A percentile compares a stretch with the other conserved stretches of the same genome.
Evolutionary conservation across 768 basidiomycete species (phyloP).

Genomic region (Pleurotus djamor): DNA sequence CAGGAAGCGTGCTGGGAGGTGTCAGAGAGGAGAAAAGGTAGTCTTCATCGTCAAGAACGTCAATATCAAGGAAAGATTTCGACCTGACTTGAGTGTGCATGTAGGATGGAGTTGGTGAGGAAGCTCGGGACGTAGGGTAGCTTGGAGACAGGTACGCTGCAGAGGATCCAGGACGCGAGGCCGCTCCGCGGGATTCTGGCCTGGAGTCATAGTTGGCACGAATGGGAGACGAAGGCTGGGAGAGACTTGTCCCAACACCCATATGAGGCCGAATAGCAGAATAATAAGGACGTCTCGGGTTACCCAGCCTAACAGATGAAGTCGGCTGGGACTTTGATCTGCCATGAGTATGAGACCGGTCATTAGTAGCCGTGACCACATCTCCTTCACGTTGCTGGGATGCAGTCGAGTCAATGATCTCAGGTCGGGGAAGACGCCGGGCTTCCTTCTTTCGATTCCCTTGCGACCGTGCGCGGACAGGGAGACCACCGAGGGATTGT

Average conservation of each 20-base stretch:
- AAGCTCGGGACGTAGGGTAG: conserved; percentile 1
- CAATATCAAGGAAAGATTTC: conserved; percentile 6
- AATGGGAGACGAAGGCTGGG: conserved; percentile 1
- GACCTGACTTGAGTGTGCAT: neutral
- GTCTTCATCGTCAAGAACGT: conserved; percentile 3
- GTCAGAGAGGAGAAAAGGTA: conserved; percentile 5
- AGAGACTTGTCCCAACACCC: conserved; percentile 11
- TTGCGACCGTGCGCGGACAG: neutral
- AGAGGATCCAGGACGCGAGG: conserved; percentile 1
- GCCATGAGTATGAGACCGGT: conserved; percentile 9
- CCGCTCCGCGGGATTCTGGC: conserved; percentile 1
- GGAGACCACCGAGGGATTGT: conserved; percentile 1
- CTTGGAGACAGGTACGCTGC: neutral
- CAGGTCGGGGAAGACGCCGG: neutral
- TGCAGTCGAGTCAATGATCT: neutral
- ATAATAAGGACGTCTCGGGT: conserved; percentile 54
- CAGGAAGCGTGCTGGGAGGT: neutral
- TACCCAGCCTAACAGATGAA: conserved; percentile 39
- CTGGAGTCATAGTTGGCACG: neutral
- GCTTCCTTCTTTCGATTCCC: neutral
- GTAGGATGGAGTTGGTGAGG: conserved; percentile 1
- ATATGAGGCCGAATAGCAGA: conserved; percentile 45
- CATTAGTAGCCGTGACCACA: neutral
- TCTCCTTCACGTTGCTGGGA: too few relatives aligned
- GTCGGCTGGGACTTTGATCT: conserved; percentile 22